These are phyloP conservation scores for Ogataea ganodermae DNA, from an alignment of 805 yeast species.

Conservation along the genomic window DNA sequence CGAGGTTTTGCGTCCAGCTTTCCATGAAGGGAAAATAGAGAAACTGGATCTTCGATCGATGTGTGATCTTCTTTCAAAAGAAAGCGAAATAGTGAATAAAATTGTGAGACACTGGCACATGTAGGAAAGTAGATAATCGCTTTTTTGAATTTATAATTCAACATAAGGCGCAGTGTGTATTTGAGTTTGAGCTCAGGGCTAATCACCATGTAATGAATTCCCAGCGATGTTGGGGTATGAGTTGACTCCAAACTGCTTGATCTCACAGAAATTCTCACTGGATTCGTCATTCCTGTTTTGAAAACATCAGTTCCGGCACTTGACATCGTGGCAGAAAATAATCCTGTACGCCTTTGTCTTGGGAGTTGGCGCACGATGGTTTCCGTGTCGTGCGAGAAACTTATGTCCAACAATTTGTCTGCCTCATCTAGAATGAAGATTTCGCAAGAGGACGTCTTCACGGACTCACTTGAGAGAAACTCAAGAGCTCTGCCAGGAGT, in stretches of 20 bases:
- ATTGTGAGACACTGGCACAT: conserved; percentile 78
- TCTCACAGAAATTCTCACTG: conserved; percentile 82
- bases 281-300: conserved; percentile 89
- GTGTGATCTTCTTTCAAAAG: conserved; percentile 35
- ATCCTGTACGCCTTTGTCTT: conserved; percentile 88
- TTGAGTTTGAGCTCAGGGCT: conserved; percentile 65
- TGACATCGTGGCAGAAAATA: conserved; percentile 90
- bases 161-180: conserved; percentile 53
- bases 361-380: conserved; percentile 72
- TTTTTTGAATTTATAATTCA: conserved; percentile 63
- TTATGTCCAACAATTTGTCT: conserved; percentile 78
- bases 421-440: conserved; percentile 89
- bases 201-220: conserved; percentile 59
- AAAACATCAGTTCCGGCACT: conserved; percentile 79
- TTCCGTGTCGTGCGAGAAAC: conserved; percentile 69
- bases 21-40: conserved; percentile 82
- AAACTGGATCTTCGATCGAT: conserved; percentile 21
- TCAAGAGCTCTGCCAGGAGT: conserved; percentile 92
- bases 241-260: conserved; percentile 41
- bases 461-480: conserved; percentile 58
- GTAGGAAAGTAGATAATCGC: conserved; percentile 93
- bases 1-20: conserved; percentile 82
- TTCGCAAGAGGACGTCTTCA: conserved; percentile 66
- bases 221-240: conserved; percentile 63
- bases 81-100: conserved; percentile 56